Percentiles rank a stretch among this genome's conserved stretches.
These are phyloP conservation scores for Heterobasidion irregulare DNA, from an alignment of 1,284 basidiomycete genomes.

Conservation along the genomic window DNA sequence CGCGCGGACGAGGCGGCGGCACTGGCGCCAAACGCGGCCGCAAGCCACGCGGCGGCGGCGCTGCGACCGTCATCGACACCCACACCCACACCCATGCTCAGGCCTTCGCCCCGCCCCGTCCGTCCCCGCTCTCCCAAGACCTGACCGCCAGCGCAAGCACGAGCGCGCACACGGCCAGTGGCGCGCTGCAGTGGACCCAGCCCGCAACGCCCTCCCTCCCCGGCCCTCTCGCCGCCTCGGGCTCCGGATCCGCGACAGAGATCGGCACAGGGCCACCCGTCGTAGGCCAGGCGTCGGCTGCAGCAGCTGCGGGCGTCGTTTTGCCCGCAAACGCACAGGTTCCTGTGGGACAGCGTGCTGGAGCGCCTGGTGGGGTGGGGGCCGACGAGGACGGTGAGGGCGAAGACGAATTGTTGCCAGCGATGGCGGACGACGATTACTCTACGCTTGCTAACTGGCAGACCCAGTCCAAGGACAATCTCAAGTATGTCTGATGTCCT, in stretches of 20 bases:
- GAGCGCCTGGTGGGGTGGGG: slow-evolving; percentile 7
- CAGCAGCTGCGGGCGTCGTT: neutral
- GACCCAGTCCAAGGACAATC: slow-evolving; percentile 76
- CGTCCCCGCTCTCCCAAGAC: slow-evolving; percentile 6
- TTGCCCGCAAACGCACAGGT: slow-evolving; percentile 4
- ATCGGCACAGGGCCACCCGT: neutral
- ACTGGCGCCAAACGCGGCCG: slow-evolving; percentile 10
- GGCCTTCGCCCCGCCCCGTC: slow-evolving; percentile 1
- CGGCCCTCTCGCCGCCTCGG: neutral
- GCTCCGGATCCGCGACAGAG: neutral
- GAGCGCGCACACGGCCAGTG: slow-evolving; percentile 14
- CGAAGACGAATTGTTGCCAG: slow-evolving; percentile 67
- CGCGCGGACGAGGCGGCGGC: slow-evolving; percentile 4
- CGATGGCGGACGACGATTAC: slow-evolving; percentile 82
- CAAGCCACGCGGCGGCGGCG: slow-evolving; percentile 7
- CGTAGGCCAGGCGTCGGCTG: neutral
- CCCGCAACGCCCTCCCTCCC: neutral
- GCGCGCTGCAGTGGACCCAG: slow-evolving; percentile 9
- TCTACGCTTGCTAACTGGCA: slow-evolving; percentile 73
- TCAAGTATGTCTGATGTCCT: slow-evolving; percentile 46
- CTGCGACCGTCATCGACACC: neutral
- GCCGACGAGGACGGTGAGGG: slow-evolving; percentile 46
- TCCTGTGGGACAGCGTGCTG: slow-evolving; percentile 16
- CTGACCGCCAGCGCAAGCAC: slow-evolving; percentile 25
- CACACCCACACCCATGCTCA: neutral